Percentiles rank a stretch among this genome's conserved stretches.
phyloP scores from a whole-genome alignment of 306 rosid species.

The Dryas drummondii region DNA sequence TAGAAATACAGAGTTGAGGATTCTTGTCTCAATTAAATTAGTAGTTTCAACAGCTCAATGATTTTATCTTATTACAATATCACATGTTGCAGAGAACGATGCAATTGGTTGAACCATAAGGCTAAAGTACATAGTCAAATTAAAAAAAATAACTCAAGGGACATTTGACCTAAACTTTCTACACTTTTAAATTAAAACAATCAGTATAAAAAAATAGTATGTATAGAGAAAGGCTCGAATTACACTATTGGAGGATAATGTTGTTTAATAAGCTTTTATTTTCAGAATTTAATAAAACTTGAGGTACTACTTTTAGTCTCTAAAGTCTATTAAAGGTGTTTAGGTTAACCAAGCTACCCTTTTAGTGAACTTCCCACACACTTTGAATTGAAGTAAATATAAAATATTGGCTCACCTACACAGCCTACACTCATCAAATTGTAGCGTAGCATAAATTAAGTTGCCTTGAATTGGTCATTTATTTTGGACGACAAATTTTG shows the following conservation, averaged over 20 bases:
- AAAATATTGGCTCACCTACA: not conserved
- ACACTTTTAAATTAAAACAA: slow-evolving; percentile 10
- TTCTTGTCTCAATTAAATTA: not conserved
- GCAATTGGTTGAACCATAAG: not conserved
- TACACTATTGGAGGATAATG: slow-evolving; percentile 29
- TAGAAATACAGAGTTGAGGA: not conserved
- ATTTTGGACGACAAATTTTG: not conserved
- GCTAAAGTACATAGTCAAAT: not conserved
- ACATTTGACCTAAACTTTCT: slow-evolving; percentile 37
- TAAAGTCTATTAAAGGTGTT: not conserved
- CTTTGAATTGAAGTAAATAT: not conserved
- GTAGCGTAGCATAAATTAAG: not conserved
- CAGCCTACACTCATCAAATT: not conserved
- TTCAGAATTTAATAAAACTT: not conserved
- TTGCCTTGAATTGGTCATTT: not conserved
- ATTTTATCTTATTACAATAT: not conserved
- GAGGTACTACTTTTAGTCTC: not conserved
- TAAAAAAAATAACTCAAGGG: not conserved
- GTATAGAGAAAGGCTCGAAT: not conserved
- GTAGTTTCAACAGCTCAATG: not conserved
- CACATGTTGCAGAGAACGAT: not conserved
- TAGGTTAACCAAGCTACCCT: not conserved
- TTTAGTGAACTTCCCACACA: not conserved
- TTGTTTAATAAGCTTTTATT: not conserved
- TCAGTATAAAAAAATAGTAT: not conserved